Conservation (phyloP, 306 rosid genomes). For the Pterocarpus macrocarpus region DNA sequence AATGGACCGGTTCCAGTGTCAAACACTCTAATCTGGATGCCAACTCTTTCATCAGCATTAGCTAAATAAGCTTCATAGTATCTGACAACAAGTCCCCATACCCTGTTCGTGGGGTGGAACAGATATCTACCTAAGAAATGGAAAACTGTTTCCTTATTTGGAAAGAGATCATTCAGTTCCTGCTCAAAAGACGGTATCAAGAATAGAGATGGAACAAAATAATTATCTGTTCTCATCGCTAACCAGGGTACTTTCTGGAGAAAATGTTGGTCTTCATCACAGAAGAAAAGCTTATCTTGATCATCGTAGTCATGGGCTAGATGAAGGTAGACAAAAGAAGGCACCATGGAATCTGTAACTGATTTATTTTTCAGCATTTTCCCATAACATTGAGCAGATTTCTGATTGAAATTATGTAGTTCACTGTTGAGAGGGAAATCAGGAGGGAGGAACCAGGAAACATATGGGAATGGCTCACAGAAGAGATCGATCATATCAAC, state of each 20-base stretch:
- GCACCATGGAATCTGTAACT: conserved; percentile 24
- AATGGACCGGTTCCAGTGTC: conserved; percentile 64
- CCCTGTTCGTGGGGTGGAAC: conserved; percentile 74
- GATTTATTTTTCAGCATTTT: conserved; percentile 63
- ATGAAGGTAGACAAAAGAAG: conserved; percentile 72
- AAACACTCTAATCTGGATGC: conserved; percentile 74
- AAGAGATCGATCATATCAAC: conserved; percentile 72
- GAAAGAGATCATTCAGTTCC: conserved; percentile 64
- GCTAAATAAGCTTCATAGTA: conserved; percentile 72
- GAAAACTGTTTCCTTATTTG: conserved; percentile 69
- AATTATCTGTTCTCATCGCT: conserved; percentile 72
- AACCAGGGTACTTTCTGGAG: conserved; percentile 65
- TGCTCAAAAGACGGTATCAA: conserved; percentile 73
- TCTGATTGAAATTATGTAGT: conserved; percentile 56
- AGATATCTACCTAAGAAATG: conserved; percentile 73
- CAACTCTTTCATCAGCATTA: conserved; percentile 68
- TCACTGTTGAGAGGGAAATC: conserved; percentile 64
- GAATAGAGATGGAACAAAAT: conserved; percentile 78
- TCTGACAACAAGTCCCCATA: conserved; percentile 79
- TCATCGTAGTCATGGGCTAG: conserved; percentile 71
- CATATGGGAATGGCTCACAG: conserved; percentile 75
- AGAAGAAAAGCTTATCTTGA: conserved; percentile 76
- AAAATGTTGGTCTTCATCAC: conserved; percentile 65
- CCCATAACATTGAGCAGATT: conserved; percentile 64
- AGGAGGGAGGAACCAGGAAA: conserved; percentile 73